Evolutionary conservation across 2,329 filamentous ascomycete genomes (phyloP).

Genomic region (Sclerotinia borealis): DNA sequence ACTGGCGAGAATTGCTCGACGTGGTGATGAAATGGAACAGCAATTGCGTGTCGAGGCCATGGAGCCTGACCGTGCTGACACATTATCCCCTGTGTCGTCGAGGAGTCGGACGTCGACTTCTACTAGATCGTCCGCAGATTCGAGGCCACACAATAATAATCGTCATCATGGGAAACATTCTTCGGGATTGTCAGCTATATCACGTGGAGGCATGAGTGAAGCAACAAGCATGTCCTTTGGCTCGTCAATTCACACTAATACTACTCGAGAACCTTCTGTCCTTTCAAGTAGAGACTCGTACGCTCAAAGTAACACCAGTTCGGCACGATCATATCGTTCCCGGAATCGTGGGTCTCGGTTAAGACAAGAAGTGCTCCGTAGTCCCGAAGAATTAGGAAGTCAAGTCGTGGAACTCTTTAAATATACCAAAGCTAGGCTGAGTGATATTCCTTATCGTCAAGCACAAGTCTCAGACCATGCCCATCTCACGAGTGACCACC

Average conservation of each 20-base stretch:
- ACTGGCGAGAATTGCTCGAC: slow-evolving; percentile 66
- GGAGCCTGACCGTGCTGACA: slow-evolving; percentile 28
- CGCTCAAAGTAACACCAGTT: slow-evolving; percentile 45
- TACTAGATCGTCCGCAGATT: slow-evolving; percentile 49
- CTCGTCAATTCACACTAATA: slow-evolving; percentile 43
- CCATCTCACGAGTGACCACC: slow-evolving; percentile 67
- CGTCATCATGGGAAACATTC: slow-evolving; percentile 29
- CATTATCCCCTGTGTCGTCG: slow-evolving; percentile 32
- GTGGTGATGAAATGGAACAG: slow-evolving; percentile 45
- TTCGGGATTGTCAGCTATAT: slow-evolving; percentile 40
- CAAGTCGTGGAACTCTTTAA: slow-evolving; percentile 73
- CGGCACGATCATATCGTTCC: slow-evolving; percentile 37
- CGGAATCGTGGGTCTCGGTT: slow-evolving; percentile 56
- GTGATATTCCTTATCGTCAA: slow-evolving; percentile 75
- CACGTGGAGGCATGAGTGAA: slow-evolving; percentile 48
- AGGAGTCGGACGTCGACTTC: slow-evolving; percentile 36
- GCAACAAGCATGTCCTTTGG: slow-evolving; percentile 65
- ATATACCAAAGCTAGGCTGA: slow-evolving; percentile 72
- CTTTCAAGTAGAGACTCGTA: slow-evolving; percentile 44
- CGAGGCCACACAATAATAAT: slow-evolving; percentile 38
- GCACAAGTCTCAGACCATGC: slow-evolving; percentile 52
- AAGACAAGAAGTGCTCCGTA: slow-evolving; percentile 72
- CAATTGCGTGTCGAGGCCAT: slow-evolving; percentile 17
- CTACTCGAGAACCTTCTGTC: slow-evolving; percentile 28
- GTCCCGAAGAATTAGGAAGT: slow-evolving; percentile 62